Evolutionary conservation across 2,329 filamentous ascomycete genomes (phyloP), one percentile per base, ranked within the genome.

Genomic region (Pseudogymnoascus sp.): DNA sequence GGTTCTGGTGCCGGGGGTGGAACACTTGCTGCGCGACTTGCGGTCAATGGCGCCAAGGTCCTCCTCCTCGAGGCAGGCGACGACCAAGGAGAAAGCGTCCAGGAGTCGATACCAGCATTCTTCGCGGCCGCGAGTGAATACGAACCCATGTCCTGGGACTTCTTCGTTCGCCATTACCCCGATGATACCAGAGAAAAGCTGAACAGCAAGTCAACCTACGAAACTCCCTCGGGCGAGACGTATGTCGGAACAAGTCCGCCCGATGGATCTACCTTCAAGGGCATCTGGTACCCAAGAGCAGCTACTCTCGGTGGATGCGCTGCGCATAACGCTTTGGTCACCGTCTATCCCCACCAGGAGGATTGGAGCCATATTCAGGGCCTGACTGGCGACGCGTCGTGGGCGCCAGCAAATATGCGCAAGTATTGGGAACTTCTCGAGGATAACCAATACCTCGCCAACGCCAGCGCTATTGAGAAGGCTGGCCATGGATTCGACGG

Each of bases 41-140:
- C 80, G 13, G 73, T 79, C 40, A 78, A 77, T 39, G 80, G 80
- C 58, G 75, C 78, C 70, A 79, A 76, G 64, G 79, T 80, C 7
- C 75, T 82, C 25, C 73, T 83, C 4, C 76, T 83, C 29, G 80
- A 83, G 66, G 80, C 79, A 33, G 80, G 80, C 61, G 77, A 79
- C 64, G 80, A 83, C 64, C 75, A 81, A 65, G 77, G 75, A 25
- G 60, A 60, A 13, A 64, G 63, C 33, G 68, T 74, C 62, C 74
- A 77, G 63, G 75, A 79, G 64, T 73, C 75, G n/a, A 74, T 81
- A 2, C 80, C 80, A 25, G 76, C 76, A 2, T 74, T 78, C 63
- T 74, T 76, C 60, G 73, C 74, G 12, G 72, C 74, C 42, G 75
- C 76, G 6, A 78, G 76, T 18, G 75, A 81, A 67, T 77, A 81